Percentiles rank a stretch among this genome's conserved stretches.
These are phyloP conservation scores for Lecanoromycetidae sp. DNA, from an alignment of 2,329 filamentous ascomycete species.

Conservation along the genomic window DNA sequence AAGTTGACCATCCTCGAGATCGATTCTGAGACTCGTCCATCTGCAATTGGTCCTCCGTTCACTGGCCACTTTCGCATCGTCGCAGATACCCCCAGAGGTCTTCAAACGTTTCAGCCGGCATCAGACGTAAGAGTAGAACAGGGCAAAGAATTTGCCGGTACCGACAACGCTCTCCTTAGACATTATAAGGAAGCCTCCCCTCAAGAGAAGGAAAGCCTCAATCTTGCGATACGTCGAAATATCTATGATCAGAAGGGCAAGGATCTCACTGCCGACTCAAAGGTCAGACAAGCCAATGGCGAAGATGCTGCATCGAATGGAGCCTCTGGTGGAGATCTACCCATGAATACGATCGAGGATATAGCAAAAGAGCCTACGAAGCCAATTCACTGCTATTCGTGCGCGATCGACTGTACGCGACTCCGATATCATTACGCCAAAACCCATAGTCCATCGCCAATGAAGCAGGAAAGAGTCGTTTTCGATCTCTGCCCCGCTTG, in stretches of 20 bases:
- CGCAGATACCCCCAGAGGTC: constrained; percentile 84
- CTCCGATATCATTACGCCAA: constrained; percentile 58
- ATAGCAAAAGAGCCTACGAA: constrained; percentile 51
- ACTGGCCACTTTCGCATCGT: constrained; percentile 96
- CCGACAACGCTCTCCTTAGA: constrained; percentile 47
- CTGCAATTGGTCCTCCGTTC: constrained; percentile 89
- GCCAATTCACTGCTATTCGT: constrained; percentile 72
- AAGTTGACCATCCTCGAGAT: constrained; percentile 48
- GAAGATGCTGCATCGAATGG: constrained; percentile 60
- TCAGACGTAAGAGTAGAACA: constrained; percentile 34
- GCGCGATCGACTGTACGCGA: constrained; percentile 76
- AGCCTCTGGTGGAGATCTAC: constrained; percentile 42
- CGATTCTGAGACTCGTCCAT: constrained; percentile 87
- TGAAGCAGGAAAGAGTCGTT: constrained; percentile 51
- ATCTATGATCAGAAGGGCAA: constrained; percentile 90
- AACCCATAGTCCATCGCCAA: constrained; percentile 44
- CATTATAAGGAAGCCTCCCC: constrained; percentile 47
- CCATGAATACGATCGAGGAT: constrained; percentile 51
- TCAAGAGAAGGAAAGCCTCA: constrained; percentile 65
- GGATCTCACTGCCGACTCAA: constrained; percentile 62
- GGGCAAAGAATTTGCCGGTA: constrained; percentile 52
- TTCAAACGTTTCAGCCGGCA: constrained; percentile 89
- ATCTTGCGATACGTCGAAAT: constrained; percentile 85
- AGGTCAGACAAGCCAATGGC: constrained; percentile 56
- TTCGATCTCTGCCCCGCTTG: constrained; percentile 88